Evolutionary conservation across 78 protist genomes (phyloP).

Genomic region (Dictyostelium firmibasis): DNA sequence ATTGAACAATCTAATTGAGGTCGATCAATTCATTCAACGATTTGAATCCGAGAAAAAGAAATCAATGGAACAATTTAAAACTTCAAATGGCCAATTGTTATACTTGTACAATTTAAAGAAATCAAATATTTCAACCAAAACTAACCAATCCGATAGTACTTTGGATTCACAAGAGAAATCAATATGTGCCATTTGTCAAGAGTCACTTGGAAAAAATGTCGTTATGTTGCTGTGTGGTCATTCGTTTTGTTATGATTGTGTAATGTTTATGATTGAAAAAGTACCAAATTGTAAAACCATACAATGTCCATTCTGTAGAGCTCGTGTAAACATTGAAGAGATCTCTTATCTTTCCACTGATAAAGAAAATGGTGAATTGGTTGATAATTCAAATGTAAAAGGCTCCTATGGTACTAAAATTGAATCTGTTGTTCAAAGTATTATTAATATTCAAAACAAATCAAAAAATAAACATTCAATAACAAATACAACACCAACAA

Average conservation of each 20-base stretch:
- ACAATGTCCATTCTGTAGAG: conserved; percentile 71
- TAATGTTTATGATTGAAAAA: conserved; percentile 41
- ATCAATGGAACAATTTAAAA: conserved; percentile 27
- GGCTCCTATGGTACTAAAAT: conserved; percentile 81
- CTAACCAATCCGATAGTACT: background rate
- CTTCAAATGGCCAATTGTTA: conserved; percentile 20
- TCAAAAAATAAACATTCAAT: background rate
- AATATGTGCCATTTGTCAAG: conserved; percentile 65
- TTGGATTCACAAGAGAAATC: background rate
- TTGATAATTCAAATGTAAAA: conserved; percentile 11
- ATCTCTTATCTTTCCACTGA: conserved; percentile 21
- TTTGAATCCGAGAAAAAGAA: conserved; percentile 37
- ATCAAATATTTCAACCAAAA: conserved; percentile 6
- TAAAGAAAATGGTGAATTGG: background rate
- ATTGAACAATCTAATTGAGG: conserved; percentile 7
- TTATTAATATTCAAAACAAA: background rate
- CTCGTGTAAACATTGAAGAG: conserved; percentile 49
- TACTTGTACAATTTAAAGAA: conserved; percentile 9
- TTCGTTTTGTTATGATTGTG: conserved; percentile 59
- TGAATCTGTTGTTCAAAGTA: conserved; percentile 33
- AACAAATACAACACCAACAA: background rate
- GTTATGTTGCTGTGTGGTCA: conserved; percentile 70
- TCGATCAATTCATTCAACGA: conserved; percentile 47
- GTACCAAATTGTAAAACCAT: conserved; percentile 24
- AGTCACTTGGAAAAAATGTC: conserved; percentile 27